Evolutionary conservation across 768 basidiomycete species (phyloP), one percentile per base, ranked within the genome.

Genomic region (Lactarius vividus): DNA sequence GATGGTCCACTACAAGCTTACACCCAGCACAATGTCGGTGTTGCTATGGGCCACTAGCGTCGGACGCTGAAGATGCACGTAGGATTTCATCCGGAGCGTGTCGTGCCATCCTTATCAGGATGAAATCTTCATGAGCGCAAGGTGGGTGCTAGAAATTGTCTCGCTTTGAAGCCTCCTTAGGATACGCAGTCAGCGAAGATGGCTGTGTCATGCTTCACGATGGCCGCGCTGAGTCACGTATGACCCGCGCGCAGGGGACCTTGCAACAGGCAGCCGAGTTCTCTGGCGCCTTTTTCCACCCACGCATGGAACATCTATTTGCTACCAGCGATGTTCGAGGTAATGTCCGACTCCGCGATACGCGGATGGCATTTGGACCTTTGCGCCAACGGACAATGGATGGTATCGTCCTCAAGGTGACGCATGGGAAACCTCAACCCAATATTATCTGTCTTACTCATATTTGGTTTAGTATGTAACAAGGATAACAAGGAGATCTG

Each of bases 281-380:
- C 61, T 88, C 87, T 0, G 83, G 84, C 44, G 83, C 88, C 7
- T 81, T 86, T 69, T 86, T 82, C 60, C 89, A 93, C 72, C 91
- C 91, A 15, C 72, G 67, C 35, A 84, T 87, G 79, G 84, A 88
- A 42, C 80, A 91, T 69, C 72, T 91, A 57, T 92, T 93, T 68
- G 82, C 82, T 6, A 88, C 87, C 3, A 84, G 86, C 63, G 88
- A 91, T 67, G 77, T 72, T 13, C 75, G 71, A 18, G 89, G 91
- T 4, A 74, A 76, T 28, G 85, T 91, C 3, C 85, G 81, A 69
- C 82, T 93, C 63, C 84, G 88, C 20, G 91, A 93, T 74, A 76
- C 78, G 18, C 80, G 91, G 15, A 91, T 91, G 88, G 83, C 88
- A 0, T 92, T 91, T 74, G 87, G 87, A 23, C 79, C 85, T 53